Evolutionary conservation across 176 grass and related monocot genomes (phyloP).

Genomic region (Poa pratensis): DNA sequence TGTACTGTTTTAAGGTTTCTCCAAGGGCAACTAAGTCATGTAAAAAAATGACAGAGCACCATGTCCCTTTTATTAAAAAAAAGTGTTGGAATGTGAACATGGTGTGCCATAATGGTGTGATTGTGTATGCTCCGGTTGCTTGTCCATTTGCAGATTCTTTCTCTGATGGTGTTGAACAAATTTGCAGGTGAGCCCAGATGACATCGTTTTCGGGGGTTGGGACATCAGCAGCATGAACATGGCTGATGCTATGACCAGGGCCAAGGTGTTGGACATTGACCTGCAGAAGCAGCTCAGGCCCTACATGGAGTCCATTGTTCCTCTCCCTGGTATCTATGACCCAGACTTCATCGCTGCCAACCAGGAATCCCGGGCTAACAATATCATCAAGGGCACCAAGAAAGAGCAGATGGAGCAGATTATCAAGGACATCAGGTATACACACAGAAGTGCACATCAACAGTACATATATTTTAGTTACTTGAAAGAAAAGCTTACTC

Average conservation of each 20-base stretch:
- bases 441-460: neutral
- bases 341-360: conserved; percentile 93
- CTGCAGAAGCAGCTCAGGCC: conserved; percentile 97
- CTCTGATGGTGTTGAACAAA: conserved; percentile 3
- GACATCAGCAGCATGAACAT: conserved; percentile 97
- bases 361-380: conserved; percentile 72
- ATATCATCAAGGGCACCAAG: conserved; percentile 76
- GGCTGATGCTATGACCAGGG: conserved; percentile 94
- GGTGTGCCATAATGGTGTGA: neutral
- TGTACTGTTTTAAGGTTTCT: neutral
- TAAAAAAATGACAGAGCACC: neutral
- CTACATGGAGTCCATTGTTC: conserved; percentile 95
- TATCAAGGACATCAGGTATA: conserved; percentile 91
- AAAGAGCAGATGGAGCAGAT: conserved; percentile 89
- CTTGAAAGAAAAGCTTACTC: neutral
- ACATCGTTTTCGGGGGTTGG: conserved; percentile 91
- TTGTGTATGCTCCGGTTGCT: neutral
- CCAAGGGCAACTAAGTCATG: neutral
- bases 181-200: conserved; percentile 90
- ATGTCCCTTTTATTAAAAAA: neutral
- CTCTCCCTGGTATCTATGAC: conserved; percentile 86
- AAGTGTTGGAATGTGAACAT: neutral
- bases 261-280: conserved; percentile 94
- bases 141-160: neutral
- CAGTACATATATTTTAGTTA: neutral